Evolutionary conservation across 1,139 yeast genomes (phyloP).

Genomic region (Candida sanyaensis): DNA sequence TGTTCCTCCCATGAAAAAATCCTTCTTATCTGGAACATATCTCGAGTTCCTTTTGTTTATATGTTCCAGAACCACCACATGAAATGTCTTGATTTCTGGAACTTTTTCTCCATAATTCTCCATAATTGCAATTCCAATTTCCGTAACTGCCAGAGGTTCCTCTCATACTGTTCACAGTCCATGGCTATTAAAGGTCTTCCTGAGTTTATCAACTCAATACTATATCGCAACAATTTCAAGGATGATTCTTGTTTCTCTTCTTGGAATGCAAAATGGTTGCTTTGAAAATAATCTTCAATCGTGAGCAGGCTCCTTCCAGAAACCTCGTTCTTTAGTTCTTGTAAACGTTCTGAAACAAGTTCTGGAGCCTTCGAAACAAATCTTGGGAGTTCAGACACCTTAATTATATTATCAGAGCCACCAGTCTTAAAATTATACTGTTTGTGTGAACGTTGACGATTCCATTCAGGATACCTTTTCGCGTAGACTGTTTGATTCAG

Average conservation of each 20-base stretch:
- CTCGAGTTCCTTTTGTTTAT: conserved; percentile 47
- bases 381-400: background rate
- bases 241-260: conserved; percentile 18
- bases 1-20: conserved; percentile 57
- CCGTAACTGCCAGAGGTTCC: conserved; percentile 53
- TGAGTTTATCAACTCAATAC: conserved; percentile 30
- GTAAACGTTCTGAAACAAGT: background rate
- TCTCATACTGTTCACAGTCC: conserved; percentile 72
- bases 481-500: background rate
- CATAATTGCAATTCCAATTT: conserved; percentile 68
- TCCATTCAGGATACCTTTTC: background rate
- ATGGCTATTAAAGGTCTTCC: conserved; percentile 51
- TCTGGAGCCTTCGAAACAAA: background rate
- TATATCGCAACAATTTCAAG: conserved; percentile 19
- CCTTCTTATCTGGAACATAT: conserved; percentile 66
- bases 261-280: conserved; percentile 19
- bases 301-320: conserved; percentile 1
- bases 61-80: conserved; percentile 59
- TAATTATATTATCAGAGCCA: background rate
- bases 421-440: background rate
- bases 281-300: conserved; percentile 19
- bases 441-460: no score
- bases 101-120: conserved; percentile 37
- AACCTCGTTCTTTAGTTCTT: conserved; percentile 1
- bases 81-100: conserved; percentile 56